Conservation (phyloP, 139 green algal genomes). For the Closterium sp. region DNA sequence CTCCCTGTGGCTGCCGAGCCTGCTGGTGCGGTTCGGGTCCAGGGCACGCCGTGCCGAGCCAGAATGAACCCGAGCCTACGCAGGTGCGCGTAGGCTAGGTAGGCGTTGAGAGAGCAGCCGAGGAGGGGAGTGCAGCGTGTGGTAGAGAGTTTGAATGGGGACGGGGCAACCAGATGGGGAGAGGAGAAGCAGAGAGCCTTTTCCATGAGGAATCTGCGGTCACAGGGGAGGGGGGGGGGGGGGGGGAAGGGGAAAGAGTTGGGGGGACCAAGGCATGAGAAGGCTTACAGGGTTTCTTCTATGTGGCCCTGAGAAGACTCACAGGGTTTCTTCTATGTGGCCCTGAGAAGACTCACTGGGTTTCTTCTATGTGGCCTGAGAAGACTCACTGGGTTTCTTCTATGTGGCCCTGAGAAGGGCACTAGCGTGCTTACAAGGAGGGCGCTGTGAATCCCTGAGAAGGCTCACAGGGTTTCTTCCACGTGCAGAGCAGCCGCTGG, state of each 20-base stretch:
- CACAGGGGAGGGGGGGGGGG: no score
- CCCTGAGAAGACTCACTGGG: background rate
- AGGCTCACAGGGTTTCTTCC: background rate
- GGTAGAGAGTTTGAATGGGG: no score
- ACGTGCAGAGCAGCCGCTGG: background rate
- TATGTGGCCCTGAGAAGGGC: no score
- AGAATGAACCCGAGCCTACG: conserved; percentile 21
- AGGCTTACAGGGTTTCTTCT: background rate
- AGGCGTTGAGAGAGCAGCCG: background rate
- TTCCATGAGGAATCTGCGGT: no score
- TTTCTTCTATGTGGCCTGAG: background rate
- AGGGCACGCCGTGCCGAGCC: conserved; percentile 9
- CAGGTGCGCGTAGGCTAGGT: conserved; percentile 19
- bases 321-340: background rate
- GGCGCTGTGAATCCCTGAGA: no score
- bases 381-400: background rate
- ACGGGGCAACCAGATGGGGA: no score
- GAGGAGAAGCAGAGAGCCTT: no score
- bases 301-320: background rate
- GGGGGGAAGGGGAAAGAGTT: no score
- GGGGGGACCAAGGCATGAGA: no score
- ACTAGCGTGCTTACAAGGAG: no score
- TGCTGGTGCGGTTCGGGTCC: background rate
- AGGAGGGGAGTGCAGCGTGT: background rate
- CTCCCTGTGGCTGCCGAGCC: background rate